Base-by-base conservation (phyloP, 2,329 filamentous ascomycete genomes). In the Corynespora cassiicola region DNA sequence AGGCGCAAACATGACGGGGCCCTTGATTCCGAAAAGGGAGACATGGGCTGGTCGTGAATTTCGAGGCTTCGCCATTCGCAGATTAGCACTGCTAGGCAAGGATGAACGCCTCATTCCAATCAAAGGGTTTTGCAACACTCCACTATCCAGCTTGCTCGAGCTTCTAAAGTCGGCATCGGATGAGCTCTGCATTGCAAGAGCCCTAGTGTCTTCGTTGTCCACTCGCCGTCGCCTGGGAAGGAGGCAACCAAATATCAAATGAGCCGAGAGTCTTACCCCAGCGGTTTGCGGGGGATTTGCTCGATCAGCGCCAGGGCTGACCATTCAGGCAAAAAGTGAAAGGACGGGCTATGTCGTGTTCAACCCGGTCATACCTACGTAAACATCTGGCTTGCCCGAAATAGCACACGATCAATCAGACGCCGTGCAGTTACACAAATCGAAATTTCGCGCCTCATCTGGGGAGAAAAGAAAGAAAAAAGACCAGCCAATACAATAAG, bases 321-420 rank as follows among this genome's bases (percentile, higher is more conserved):
- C 7, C 22, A 50, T 55, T 55, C 47, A 55, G 52, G 49, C 49
- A 55, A 50, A 55, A 55, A 18, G 33, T 32, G 39, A 47, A 45
- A 28, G 12, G 7, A 7, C 7, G 8, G 12, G 9, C 20, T 20
- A n/a, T 23, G 3, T n/a, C n/a, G 17, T 20, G 12, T n/a, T 19
- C 12, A 14, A n/a, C n/a, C n/a, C n/a, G n/a, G n/a, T n/a, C 26
- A 35, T 25, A 24, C 20, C 17, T 31, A 9, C 7, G 17, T 31
- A 7, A 10, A 10, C 17, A 7, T n/a, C 11, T n/a, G 29, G 34
- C 24, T 37, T n/a, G 22, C 26, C 29, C 34, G 10, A 42, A 44
- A 38, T 33, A 45, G 45, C 27, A 47, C 35, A 12, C 2, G 29
- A 31, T 34, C n/a, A n/a, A n/a, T n/a, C n/a, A n/a, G n/a, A n/a